Percentiles rank a stretch among this genome's conserved stretches.
phyloP scores from a whole-genome alignment of 768 basidiomycete genomes.

The Chalciporus sphaerocephalus region DNA sequence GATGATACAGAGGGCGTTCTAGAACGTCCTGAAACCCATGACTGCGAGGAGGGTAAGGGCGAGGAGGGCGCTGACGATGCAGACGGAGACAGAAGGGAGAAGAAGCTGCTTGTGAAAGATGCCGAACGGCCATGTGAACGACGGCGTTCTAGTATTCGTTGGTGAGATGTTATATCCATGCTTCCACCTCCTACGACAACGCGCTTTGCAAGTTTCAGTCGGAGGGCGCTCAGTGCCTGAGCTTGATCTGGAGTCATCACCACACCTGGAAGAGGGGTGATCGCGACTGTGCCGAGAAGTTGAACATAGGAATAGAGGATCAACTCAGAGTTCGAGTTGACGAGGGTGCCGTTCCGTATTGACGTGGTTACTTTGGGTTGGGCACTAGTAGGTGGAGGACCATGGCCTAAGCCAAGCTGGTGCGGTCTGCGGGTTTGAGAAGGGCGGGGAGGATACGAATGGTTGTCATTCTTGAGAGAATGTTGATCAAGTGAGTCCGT shows the following conservation, averaged over 20 bases:
- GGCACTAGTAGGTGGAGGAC: slow-evolving; percentile 26
- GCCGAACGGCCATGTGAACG: slow-evolving; percentile 47
- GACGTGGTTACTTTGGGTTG: slow-evolving; percentile 14
- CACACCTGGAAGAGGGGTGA: slow-evolving; percentile 46
- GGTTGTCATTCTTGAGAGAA: slow-evolving; percentile 26
- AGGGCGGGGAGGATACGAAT: slow-evolving; percentile 33
- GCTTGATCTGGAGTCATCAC: slow-evolving; percentile 43
- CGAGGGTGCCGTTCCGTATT: slow-evolving; percentile 42
- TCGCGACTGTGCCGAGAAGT: slow-evolving; percentile 60
- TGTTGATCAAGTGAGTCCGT: slow-evolving; percentile 25
- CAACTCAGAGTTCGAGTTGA: slow-evolving; percentile 54
- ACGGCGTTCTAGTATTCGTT: slow-evolving; percentile 20
- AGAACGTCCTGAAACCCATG: slow-evolving; percentile 19
- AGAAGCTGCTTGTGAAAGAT: slow-evolving; percentile 49
- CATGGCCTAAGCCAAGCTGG: slow-evolving; percentile 47
- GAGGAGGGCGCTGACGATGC: slow-evolving; percentile 25
- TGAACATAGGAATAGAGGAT: slow-evolving; percentile 86
- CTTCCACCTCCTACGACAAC: slow-evolving; percentile 58
- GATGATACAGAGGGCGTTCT: slow-evolving; percentile 26
- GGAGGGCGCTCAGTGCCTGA: slow-evolving; percentile 43
- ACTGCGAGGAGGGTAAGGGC: slow-evolving; percentile 22
- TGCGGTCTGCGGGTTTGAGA: slow-evolving; percentile 31
- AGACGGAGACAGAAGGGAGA: slow-evolving; percentile 45
- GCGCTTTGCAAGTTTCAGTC: slow-evolving; percentile 46
- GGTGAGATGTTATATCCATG: slow-evolving; percentile 64